Conservation (phyloP, 2,329 filamentous ascomycete species). For the Stachybotrys echinatus region DNA sequence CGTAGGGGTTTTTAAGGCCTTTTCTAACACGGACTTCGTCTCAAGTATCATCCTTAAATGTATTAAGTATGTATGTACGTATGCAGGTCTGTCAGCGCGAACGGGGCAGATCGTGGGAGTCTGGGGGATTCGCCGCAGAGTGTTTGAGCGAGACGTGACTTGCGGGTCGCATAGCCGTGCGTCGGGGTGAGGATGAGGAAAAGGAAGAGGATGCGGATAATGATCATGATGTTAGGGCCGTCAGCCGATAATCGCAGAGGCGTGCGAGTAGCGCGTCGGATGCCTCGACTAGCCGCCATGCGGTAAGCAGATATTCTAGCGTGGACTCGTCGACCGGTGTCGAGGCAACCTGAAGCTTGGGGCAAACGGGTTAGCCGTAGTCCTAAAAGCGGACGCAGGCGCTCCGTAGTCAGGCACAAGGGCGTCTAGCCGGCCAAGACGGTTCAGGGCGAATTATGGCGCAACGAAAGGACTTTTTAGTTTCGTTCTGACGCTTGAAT, state of each 20-base stretch:
- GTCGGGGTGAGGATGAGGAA: too few species aligned
- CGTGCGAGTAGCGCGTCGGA: too few species aligned
- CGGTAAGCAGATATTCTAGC: neutral
- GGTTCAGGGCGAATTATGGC: neutral
- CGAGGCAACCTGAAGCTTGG: neutral
- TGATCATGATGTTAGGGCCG: too few species aligned
- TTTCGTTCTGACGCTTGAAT: neutral
- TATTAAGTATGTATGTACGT: too few species aligned
- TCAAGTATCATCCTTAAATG: too few species aligned
- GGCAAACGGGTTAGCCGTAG: neutral
- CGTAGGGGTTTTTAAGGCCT: too few species aligned
- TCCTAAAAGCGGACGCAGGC: neutral
- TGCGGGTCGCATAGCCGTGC: too few species aligned
- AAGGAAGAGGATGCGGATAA: too few species aligned
- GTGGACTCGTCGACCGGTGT: neutral
- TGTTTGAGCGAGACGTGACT: too few species aligned
- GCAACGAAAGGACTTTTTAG: neutral
- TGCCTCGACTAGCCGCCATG: neutral
- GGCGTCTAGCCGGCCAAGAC: neutral
- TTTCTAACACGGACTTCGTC: neutral
- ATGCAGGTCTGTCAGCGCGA: too few species aligned
- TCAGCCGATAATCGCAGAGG: neutral
- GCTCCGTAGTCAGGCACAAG: neutral
- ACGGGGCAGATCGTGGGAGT: too few species aligned
- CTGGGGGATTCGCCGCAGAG: too few species aligned